phyloP scores from a whole-genome alignment of 768 basidiomycete species.

The Strobilomyces confusus region DNA sequence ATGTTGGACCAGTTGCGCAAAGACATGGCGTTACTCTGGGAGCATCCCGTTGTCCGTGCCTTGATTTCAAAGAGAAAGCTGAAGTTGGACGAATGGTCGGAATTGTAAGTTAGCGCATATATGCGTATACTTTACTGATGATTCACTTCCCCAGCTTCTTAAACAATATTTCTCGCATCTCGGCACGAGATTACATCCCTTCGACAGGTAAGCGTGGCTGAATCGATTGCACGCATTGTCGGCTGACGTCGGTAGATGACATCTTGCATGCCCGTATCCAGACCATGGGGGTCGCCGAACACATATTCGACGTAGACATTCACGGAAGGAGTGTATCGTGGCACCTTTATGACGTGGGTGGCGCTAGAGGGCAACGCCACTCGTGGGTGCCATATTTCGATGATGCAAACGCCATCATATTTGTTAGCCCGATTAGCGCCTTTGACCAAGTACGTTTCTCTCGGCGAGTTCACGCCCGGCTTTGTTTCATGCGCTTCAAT shows the following conservation, averaged over 20 bases:
- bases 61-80: constrained; percentile 65
- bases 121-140: constrained; percentile 15
- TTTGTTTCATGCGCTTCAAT: not conserved
- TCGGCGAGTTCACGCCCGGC: not conserved
- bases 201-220: constrained; percentile 54
- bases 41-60: constrained; percentile 63
- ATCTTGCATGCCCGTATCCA: constrained; percentile 88
- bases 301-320: constrained; percentile 76
- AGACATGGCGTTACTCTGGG: constrained; percentile 72
- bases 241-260: constrained; percentile 52
- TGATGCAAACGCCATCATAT: constrained; percentile 77
- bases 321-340: constrained; percentile 74
- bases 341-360: constrained; percentile 72
- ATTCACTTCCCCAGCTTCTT: constrained; percentile 53
- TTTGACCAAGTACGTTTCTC: constrained; percentile 59
- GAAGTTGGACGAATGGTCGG: constrained; percentile 83
- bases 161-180: constrained; percentile 66
- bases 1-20: constrained; percentile 56
- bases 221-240: constrained; percentile 19
- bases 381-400: constrained; percentile 68
- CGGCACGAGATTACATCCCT: constrained; percentile 65
- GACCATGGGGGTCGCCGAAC: constrained; percentile 85
- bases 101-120: constrained; percentile 60
- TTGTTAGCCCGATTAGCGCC: constrained; percentile 74
- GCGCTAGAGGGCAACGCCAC: constrained; percentile 68